Base-by-base conservation (phyloP, 2,329 filamentous ascomycete genomes). In the Acarospora socialis region DNA sequence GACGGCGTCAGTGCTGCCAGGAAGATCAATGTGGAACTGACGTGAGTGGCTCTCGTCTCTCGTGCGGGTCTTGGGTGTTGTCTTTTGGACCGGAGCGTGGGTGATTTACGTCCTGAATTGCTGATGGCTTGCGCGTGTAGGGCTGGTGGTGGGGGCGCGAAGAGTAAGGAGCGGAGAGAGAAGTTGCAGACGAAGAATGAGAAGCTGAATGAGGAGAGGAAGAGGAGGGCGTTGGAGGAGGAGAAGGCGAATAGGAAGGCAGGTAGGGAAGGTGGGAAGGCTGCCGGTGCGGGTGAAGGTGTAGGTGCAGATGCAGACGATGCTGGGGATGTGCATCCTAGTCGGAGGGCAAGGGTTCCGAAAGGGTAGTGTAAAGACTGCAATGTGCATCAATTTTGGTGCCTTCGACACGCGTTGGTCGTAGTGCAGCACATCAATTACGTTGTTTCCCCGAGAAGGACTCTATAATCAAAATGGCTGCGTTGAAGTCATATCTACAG, bases 11-110 rank as follows among this genome's bases (percentile, higher is more conserved):
- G 55, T 19, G 55, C 57, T 2, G 60, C 74, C 31, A 66, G 87
- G 46, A 80, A 77, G 57, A 92, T 95, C 48, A 94, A 93, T 51
- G 81, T 94, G 16, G 87, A 94, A 59, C 59, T 95, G 43, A 93
- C 84, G 69, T 83, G 56, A 56, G 75, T 68, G 21, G 23, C 20
- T 10, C 25, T 21, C 39, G 28, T 42, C 37, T 28, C 38, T 41
- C 37, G 37, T 40, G 35, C n/a, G n/a, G n/a, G n/a, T n/a, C n/a
- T n/a, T n/a, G n/a, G n/a, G n/a, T n/a, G n/a, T n/a, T n/a, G n/a
- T n/a, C n/a, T n/a, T n/a, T n/a, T n/a, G n/a, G n/a, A n/a, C n/a
- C n/a, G n/a, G n/a, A n/a, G n/a, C n/a, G n/a, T n/a, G n/a, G n/a
- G n/a, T n/a, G n/a, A n/a, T n/a, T n/a, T n/a, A n/a, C n/a, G n/a